A percentile compares a stretch with the other conserved stretches of the same genome.
These are phyloP conservation scores for Pythium myriotylum DNA, from an alignment of 352 stramenopile species.

Conservation along the genomic window DNA sequence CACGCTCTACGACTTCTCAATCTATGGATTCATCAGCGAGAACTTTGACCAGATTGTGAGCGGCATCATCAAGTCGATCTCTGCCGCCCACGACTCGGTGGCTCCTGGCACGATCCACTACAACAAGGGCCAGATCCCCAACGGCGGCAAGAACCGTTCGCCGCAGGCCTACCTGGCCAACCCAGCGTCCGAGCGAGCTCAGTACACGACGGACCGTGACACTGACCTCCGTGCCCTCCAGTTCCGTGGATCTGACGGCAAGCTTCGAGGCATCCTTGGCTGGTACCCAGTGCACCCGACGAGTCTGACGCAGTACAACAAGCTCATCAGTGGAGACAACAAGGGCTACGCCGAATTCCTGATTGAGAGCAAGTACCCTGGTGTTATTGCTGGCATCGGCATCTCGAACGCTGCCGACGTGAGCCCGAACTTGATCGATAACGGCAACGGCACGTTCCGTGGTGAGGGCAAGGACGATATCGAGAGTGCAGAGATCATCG, in stretches of 20 bases:
- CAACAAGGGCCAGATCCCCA: too few relatives aligned
- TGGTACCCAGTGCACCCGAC: constrained; percentile 68
- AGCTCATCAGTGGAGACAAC: constrained; percentile 63
- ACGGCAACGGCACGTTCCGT: constrained; percentile 48
- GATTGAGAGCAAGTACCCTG: constrained; percentile 36
- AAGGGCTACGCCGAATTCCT: constrained; percentile 63
- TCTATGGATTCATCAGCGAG: constrained; percentile 46
- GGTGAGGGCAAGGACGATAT: constrained; percentile 39
- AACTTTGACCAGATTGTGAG: constrained; percentile 67
- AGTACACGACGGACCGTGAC: constrained; percentile 46
- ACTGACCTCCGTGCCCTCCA: constrained; percentile 49
- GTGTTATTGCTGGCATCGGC: constrained; percentile 36
- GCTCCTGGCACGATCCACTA: constrained; percentile 40
- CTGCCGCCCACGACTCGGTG: constrained; percentile 56
- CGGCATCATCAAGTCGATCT: constrained; percentile 66
- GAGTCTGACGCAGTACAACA: constrained; percentile 72
- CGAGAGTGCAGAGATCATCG: constrained; percentile 49
- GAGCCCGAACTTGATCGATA: constrained; percentile 50
- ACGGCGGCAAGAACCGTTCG: too few relatives aligned
- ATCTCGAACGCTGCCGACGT: constrained; percentile 54
- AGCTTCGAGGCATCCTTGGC: constrained; percentile 53
- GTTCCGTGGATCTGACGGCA: constrained; percentile 36
- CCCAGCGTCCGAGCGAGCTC: constrained; percentile 61
- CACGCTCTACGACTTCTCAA: constrained; percentile 66
- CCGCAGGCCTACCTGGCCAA: constrained; percentile 57